Evolutionary conservation across 805 yeast genomes (phyloP).

Genomic region (Lachancea lanzarotensis): DNA sequence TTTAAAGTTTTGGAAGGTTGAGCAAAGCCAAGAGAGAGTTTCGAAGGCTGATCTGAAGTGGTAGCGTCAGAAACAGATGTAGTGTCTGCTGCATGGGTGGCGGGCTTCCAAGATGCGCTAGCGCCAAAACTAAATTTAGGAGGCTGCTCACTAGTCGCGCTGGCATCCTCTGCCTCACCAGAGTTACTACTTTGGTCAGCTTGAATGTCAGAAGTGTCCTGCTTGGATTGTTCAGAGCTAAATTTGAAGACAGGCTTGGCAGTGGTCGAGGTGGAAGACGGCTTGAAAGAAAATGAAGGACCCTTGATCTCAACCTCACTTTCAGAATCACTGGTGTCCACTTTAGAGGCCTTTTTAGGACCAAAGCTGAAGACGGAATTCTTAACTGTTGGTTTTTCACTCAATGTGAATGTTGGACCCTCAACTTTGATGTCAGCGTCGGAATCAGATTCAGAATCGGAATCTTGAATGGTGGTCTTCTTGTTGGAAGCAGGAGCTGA

Average conservation of each 20-base stretch:
- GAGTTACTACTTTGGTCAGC: background rate
- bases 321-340: slow-evolving; percentile 30
- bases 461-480: background rate
- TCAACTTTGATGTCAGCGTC: slow-evolving; percentile 61
- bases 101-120: slow-evolving; percentile 9
- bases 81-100: background rate
- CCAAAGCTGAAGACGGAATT: slow-evolving; percentile 46
- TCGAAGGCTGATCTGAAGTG: background rate
- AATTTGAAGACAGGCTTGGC: slow-evolving; percentile 35
- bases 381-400: slow-evolving; percentile 41
- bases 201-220: background rate
- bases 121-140: slow-evolving; percentile 25
- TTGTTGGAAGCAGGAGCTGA: slow-evolving; percentile 12
- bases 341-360: slow-evolving; percentile 18
- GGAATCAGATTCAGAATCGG: slow-evolving; percentile 34
- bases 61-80: background rate
- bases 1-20: slow-evolving; percentile 2
- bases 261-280: slow-evolving; percentile 19
- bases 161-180: background rate
- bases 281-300: slow-evolving; percentile 35
- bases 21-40: slow-evolving; percentile 22
- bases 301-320: slow-evolving; percentile 33
- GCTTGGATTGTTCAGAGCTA: slow-evolving; percentile 4
- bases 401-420: slow-evolving; percentile 61
- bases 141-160: background rate